Evolutionary conservation across 257 asterid genomes (phyloP).

Genomic region (Solanum acaule): DNA sequence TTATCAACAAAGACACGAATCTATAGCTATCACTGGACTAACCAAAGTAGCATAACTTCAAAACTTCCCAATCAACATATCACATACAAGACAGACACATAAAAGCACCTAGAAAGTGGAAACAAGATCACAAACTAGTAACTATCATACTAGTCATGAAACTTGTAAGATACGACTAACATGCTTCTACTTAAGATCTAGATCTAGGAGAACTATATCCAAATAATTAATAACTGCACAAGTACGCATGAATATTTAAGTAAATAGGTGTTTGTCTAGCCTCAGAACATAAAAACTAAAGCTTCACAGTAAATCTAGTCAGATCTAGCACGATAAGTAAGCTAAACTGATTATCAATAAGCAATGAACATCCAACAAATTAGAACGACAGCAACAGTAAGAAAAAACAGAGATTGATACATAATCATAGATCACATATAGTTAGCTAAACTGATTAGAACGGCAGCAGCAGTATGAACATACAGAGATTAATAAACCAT

Average conservation of each 20-base stretch:
- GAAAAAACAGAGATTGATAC: not conserved
- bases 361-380: not conserved
- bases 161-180: not conserved
- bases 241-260: not conserved
- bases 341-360: not conserved
- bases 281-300: not conserved
- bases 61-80: not conserved
- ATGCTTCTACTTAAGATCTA: too few relatives aligned
- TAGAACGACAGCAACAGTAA: not conserved
- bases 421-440: not conserved
- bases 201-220: not conserved
- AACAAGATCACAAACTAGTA: not conserved
- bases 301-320: not conserved
- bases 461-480: not conserved
- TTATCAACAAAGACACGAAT: not conserved
- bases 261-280: not conserved
- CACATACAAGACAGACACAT: not conserved
- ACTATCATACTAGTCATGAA: too few relatives aligned
- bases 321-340: not conserved
- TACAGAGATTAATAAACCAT: not conserved
- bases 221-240: accelerated
- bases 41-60: not conserved
- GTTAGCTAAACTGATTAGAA: not conserved
- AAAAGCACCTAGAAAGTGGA: not conserved
- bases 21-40: not conserved